Conservation (phyloP, 2,329 filamentous ascomycete species). For the Cytospora piceicola region DNA sequence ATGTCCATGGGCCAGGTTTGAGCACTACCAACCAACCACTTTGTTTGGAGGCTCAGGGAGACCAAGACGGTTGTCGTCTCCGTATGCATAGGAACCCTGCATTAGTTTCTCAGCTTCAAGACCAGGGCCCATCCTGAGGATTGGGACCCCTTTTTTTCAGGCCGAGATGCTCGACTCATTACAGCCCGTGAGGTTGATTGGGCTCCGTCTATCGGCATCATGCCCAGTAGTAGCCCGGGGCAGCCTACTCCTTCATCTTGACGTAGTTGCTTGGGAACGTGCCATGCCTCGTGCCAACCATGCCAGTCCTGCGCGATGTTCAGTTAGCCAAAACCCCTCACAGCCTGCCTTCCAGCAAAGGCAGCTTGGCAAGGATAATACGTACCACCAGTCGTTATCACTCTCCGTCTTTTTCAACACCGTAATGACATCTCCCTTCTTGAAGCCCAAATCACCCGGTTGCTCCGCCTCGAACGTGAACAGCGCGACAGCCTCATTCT, state of each 20-base stretch:
- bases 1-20: background rate
- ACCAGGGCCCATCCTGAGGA: background rate
- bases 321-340: constrained; percentile 11
- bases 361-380: constrained; percentile 34
- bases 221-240: background rate
- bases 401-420: constrained; percentile 94
- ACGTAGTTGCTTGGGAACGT: constrained; percentile 90
- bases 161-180: background rate
- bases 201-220: background rate
- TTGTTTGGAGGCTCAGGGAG: background rate
- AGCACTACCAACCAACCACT: background rate
- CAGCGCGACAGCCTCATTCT: constrained; percentile 86
- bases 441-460: constrained; percentile 89
- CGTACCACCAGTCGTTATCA: constrained; percentile 91
- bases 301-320: constrained; percentile 70
- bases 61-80: background rate
- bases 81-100: background rate
- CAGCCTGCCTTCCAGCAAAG: constrained; percentile 5
- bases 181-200: too few species aligned
- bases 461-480: constrained; percentile 96
- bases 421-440: constrained; percentile 96
- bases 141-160: background rate
- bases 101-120: background rate
- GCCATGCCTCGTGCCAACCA: constrained; percentile 80
- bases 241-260: constrained; percentile 60